Evolutionary conservation across 768 basidiomycete species (phyloP), one percentile per base, ranked within the genome.

Genomic region (Trametes sanguinea): DNA sequence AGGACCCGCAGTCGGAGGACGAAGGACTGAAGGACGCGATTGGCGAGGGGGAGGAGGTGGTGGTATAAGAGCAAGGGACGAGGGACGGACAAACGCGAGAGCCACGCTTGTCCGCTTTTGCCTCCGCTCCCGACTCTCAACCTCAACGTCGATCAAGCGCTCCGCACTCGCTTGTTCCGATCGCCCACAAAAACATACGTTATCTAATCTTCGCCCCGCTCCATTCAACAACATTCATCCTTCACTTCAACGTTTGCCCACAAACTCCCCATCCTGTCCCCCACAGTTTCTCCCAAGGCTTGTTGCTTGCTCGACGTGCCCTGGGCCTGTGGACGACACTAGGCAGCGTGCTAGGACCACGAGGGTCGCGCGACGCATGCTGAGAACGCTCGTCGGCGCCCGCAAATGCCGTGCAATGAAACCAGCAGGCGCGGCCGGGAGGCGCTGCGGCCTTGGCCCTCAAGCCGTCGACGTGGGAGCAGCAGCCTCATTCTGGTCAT

Each of bases 11-110:
- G 42, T 14, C 42, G 5, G 42, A 43, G 42, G n/a, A 43, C 10
- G 13, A 43, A 39, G 42, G 42, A n/a, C 42, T 43, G 42, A 43
- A 16, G 42, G 42, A 43, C 42, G n/a, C 42, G 42, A 13, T 43
- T 43, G 42, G 57, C 16, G 51, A 1, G 44, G 30, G 14, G 56
- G 30, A 33, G 37, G 56, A 54, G 51, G 62, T 58, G 62, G 62
- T 58, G 54, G 40, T 51, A 48, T 32, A 58, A 45, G 37, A 44
- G 22, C 22, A 22, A 22, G 30, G 44, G 14, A 43, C n/a, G 42
- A 14, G 42, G 35, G 6, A 37, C 11, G 11, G 35, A 37, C 35
- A 37, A 57, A 51, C 43, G 54, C 32, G 6, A 30, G 17, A 43
- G 10, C 30, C 60, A 61, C 54, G 54, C 60, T 55, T 46, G 22